Evolutionary conservation across 163 green algal species (phyloP).

Genomic region (Smithsoniella earleae): DNA sequence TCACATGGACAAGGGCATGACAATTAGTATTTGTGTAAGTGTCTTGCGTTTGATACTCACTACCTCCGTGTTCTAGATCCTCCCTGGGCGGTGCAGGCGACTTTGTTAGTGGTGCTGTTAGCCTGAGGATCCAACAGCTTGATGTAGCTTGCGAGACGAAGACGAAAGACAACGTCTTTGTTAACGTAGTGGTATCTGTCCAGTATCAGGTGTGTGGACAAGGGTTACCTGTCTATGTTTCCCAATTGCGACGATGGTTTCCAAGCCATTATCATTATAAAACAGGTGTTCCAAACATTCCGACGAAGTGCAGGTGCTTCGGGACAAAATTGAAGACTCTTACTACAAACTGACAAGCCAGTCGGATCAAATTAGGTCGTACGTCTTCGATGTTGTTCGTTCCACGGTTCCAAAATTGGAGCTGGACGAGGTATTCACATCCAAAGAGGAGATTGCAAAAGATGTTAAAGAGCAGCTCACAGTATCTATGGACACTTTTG

Average conservation of each 20-base stretch:
- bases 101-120: slow-evolving; percentile 52
- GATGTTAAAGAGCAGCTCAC: slow-evolving; percentile 49
- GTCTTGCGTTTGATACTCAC: too few species aligned
- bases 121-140: slow-evolving; percentile 72
- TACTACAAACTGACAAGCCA: slow-evolving; percentile 89
- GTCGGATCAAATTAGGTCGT: slow-evolving; percentile 57
- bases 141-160: slow-evolving; percentile 82
- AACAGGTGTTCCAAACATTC: too few species aligned
- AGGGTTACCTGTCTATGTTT: too few species aligned
- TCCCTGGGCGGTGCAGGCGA: slow-evolving; percentile 44
- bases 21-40: too few species aligned
- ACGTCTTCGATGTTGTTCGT: slow-evolving; percentile 81
- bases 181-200: slow-evolving; percentile 72
- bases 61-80: background rate
- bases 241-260: too few species aligned
- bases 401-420: slow-evolving; percentile 56
- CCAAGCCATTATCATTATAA: too few species aligned
- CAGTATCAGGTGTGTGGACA: slow-evolving; percentile 77
- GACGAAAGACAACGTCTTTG: slow-evolving; percentile 78
- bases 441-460: slow-evolving; percentile 63
- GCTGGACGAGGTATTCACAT: slow-evolving; percentile 65
- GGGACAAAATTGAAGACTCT: slow-evolving; percentile 61
- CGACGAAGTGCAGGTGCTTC: slow-evolving; percentile 39
- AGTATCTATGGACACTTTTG: slow-evolving; percentile 28
- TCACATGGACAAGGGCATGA: too few species aligned